These are phyloP conservation scores for Epichloe coenophiala DNA, from an alignment of 2,329 filamentous ascomycete species.

Conservation along the genomic window DNA sequence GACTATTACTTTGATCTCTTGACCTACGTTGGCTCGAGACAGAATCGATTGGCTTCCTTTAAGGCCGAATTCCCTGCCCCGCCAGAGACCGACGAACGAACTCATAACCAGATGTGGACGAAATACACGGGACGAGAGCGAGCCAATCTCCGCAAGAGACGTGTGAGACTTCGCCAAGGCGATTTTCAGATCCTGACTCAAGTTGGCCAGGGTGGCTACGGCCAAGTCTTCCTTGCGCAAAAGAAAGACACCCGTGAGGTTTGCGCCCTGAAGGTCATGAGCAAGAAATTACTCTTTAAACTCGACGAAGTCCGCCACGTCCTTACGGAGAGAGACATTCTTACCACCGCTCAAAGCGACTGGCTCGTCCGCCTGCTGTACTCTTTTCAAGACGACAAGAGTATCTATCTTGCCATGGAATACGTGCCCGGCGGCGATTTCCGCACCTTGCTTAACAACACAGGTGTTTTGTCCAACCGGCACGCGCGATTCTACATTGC, in stretches of 20 bases:
- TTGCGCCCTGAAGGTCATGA: slow-evolving; percentile 97
- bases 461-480: slow-evolving; percentile 89
- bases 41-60: slow-evolving; percentile 75
- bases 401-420: slow-evolving; percentile 98
- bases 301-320: slow-evolving; percentile 94
- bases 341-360: slow-evolving; percentile 94
- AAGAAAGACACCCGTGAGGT: slow-evolving; percentile 98
- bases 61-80: slow-evolving; percentile 68
- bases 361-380: slow-evolving; percentile 94
- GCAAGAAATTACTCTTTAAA: slow-evolving; percentile 97
- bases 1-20: slow-evolving; percentile 98
- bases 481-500: slow-evolving; percentile 98
- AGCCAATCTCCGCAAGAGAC: slow-evolving; percentile 84
- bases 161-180: slow-evolving; percentile 80
- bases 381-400: slow-evolving; percentile 95
- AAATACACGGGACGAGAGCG: slow-evolving; percentile 90
- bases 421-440: slow-evolving; percentile 98
- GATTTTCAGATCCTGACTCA: slow-evolving; percentile 98
- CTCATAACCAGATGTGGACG: slow-evolving; percentile 68
- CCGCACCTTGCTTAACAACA: slow-evolving; percentile 95
- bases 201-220: slow-evolving; percentile 94
- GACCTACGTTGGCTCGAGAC: slow-evolving; percentile 83
- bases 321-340: slow-evolving; percentile 88
- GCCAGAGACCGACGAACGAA: slow-evolving; percentile 59
- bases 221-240: slow-evolving; percentile 91